Evolutionary conservation across 1,139 yeast genomes (phyloP), one percentile per base, ranked within the genome.

Genomic region (Hyphopichia khmerensis): DNA sequence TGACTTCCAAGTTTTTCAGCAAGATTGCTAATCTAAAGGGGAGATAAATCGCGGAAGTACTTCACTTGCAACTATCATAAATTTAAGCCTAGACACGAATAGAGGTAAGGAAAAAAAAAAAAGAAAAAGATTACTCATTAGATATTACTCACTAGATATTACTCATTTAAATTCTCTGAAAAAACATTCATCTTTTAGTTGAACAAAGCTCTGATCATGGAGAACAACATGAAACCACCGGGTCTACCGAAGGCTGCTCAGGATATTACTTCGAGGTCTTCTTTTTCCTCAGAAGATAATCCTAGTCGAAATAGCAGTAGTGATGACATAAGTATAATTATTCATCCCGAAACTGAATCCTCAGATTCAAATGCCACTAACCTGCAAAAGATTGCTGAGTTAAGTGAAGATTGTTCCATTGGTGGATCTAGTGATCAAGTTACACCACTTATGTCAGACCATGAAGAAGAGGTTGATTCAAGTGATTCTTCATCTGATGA

Each of bases 331-430:
- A 16, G 15, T 18, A 35, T 35, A 16, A 35, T 35, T 6, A 35
- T 35, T 27, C 38, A 35, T 17, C 38, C 38, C 16, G 38, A 35
- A 16, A 17, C 18, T 17, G 13, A 13, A 18, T 7, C n/a, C 7
- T 17, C 24, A 16, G 23, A 35, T 15, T 10, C 30, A 9, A 27
- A 27, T 27, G 32, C 31, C 8, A 35, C 19, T 37, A 21, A 24
- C 36, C 40, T 38, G 35, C 35, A 32, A 18, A 14, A 19, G 8
- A 9, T 21, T 32, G 40, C 40, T 38, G 40, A 38, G 36, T 17
- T 32, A 7, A 35, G 9, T 35, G 30, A 13, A 21, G 30, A 11
- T 6, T 10, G 5, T 7, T 27, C 30, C 5, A 5, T n/a, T 13
- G 4, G 14, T 27, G 14, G 11, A 27, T 11, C 14, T 11, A 27